Evolutionary conservation across 768 basidiomycete species (phyloP).

Genomic region (button mushroom (Agaricus bisporus)): DNA sequence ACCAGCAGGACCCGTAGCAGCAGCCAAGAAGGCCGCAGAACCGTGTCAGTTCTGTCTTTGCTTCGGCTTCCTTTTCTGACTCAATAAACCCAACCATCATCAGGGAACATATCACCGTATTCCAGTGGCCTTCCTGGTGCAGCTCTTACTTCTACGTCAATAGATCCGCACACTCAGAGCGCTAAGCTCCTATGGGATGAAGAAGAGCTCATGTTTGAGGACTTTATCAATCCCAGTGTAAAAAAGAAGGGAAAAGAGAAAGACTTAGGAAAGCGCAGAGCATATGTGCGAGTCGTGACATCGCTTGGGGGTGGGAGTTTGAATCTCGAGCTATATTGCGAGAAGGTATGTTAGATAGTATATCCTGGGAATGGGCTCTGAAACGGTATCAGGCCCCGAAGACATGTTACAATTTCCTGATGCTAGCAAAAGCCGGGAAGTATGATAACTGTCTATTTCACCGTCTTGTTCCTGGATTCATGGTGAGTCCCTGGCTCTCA

Average conservation of each 20-base stretch:
- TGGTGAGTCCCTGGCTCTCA: conserved; percentile 46
- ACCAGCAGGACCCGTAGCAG: conserved; percentile 26
- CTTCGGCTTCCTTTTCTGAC: neutral
- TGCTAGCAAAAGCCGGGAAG: conserved; percentile 86
- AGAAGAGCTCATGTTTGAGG: conserved; percentile 98
- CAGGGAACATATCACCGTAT: conserved; percentile 90
- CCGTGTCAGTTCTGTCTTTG: conserved; percentile 50
- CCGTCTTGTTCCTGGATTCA: conserved; percentile 89
- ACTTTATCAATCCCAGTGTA: conserved; percentile 61
- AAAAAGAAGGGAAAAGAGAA: conserved; percentile 93
- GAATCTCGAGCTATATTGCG: conserved; percentile 83
- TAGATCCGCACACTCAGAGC: conserved; percentile 63
- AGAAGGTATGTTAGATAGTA: conserved; percentile 49
- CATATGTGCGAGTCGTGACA: conserved; percentile 94
- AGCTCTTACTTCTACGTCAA: conserved; percentile 87
- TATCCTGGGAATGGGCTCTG: neutral
- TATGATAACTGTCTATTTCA: conserved; percentile 91
- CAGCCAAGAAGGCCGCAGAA: conserved; percentile 48
- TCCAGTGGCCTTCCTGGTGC: conserved; percentile 88
- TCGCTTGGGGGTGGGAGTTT: conserved; percentile 81
- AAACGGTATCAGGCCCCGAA: conserved; percentile 73
- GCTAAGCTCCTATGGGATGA: conserved; percentile 95
- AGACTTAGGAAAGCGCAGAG: conserved; percentile 84
- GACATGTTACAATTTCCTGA: conserved; percentile 97
- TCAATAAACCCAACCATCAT: neutral